Percentiles rank a stretch among this genome's conserved stretches.
Conservation (phyloP, 2,329 filamentous ascomycete species). For the Fusarium oxysporum region DNA sequence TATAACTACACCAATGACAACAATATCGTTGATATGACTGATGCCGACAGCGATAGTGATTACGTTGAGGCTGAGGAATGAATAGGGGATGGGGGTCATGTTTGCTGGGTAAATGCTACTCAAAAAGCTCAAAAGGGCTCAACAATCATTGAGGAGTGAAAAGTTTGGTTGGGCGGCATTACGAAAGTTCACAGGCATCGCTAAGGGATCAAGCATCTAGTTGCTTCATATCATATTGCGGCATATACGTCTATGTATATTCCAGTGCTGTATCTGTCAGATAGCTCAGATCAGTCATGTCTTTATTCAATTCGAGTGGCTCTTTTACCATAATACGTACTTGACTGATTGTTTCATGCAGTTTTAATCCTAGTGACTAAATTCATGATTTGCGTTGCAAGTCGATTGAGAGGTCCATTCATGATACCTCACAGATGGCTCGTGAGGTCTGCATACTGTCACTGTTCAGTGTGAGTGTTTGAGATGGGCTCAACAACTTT, state of each 20-base stretch:
- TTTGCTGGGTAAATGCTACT: neutral
- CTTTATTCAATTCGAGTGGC: neutral
- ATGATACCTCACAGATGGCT: too few relatives aligned
- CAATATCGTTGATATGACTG: neutral
- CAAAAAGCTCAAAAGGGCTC: neutral
- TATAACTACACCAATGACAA: neutral
- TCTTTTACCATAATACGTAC: neutral
- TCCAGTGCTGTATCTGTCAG: neutral
- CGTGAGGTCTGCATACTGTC: neutral
- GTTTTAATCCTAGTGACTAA: too few relatives aligned
- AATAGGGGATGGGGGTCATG: neutral
- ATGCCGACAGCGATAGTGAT: neutral
- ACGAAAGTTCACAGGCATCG: neutral
- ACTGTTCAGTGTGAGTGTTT: neutral
- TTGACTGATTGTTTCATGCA: accelerated
- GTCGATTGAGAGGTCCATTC: neutral
- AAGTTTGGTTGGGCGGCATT: neutral
- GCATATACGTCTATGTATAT: neutral
- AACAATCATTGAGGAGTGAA: neutral
- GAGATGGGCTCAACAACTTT: neutral
- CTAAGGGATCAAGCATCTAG: neutral
- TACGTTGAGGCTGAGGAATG: neutral
- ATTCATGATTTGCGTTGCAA: neutral
- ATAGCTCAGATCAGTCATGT: neutral
- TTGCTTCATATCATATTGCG: neutral